These are phyloP conservation scores for Calonectria pseudoturangicola DNA, from an alignment of 2,329 filamentous ascomycete species.

Conservation along the genomic window DNA sequence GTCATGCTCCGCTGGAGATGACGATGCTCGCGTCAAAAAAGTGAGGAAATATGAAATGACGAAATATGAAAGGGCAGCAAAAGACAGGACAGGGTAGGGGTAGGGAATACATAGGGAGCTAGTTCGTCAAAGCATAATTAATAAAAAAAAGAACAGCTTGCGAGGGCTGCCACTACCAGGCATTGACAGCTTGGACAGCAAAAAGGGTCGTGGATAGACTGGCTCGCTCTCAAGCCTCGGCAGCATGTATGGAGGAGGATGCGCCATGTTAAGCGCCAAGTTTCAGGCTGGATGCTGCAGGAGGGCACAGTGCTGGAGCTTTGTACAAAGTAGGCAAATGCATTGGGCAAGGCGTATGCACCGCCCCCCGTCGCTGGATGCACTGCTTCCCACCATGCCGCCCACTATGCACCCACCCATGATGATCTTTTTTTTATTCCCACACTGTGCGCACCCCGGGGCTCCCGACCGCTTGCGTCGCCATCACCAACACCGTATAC, in stretches of 20 bases:
- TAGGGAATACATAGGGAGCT: not conserved
- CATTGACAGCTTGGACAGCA: conserved; percentile 3
- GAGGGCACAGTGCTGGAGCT: not conserved
- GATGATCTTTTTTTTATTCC: not conserved
- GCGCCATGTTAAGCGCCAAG: conserved; percentile 16
- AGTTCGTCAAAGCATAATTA: conserved; percentile 4
- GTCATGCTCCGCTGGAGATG: conserved; percentile 17
- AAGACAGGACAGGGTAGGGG: not conserved
- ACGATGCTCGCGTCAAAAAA: conserved; percentile 11
- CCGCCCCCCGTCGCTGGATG: conserved; percentile 13
- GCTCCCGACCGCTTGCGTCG: not conserved
- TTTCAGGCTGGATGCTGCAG: conserved; percentile 14
- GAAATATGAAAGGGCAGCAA: no score
- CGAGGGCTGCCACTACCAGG: not conserved
- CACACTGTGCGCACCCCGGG: conserved; percentile 32
- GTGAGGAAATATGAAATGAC: not conserved
- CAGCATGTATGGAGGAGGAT: not conserved
- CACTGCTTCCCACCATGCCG: not conserved
- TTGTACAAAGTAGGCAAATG: conserved; percentile 6
- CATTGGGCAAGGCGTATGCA: conserved; percentile 10
- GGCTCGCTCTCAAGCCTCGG: conserved; percentile 21
- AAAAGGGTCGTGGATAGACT: conserved; percentile 13
- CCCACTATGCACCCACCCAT: no score
- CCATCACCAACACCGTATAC: conserved; percentile 34
- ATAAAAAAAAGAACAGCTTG: not conserved